These are phyloP conservation scores for Plantago ovata DNA, from an alignment of 257 asterid species.

Conservation along the genomic window DNA sequence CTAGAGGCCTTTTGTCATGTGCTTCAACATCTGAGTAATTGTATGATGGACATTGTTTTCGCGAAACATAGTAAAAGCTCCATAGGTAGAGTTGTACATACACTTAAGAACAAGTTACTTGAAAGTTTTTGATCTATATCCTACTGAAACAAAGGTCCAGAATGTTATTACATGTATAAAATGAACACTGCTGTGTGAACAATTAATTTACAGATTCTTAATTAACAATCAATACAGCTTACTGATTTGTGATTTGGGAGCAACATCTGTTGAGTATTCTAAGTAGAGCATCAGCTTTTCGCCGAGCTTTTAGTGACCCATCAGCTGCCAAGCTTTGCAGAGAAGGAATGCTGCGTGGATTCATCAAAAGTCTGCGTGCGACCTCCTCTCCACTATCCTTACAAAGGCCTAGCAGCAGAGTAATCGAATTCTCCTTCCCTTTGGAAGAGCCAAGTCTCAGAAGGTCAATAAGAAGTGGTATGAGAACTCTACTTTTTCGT, in stretches of 20 bases:
- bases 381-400: conserved; percentile 70
- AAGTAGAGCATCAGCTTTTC: conserved; percentile 82
- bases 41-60: background rate
- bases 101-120: background rate
- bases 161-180: background rate
- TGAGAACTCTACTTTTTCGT: conserved; percentile 48
- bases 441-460: conserved; percentile 74
- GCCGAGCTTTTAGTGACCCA: conserved; percentile 61
- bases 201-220: conserved; percentile 28
- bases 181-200: background rate
- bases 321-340: conserved; percentile 56
- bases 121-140: background rate
- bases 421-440: conserved; percentile 77
- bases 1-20: too few relatives aligned
- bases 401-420: conserved; percentile 71
- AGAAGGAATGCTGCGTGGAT: conserved; percentile 74
- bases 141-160: background rate
- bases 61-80: background rate
- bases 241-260: conserved; percentile 38
- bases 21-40: too few relatives aligned
- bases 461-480: conserved; percentile 75
- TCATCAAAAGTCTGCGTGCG: conserved; percentile 60
- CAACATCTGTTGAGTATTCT: conserved; percentile 80
- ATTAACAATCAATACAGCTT: conserved; percentile 8
- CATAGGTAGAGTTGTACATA: background rate